phyloP scores from a whole-genome alignment of 805 yeast species.

The Metschnikowia vanudenii region DNA sequence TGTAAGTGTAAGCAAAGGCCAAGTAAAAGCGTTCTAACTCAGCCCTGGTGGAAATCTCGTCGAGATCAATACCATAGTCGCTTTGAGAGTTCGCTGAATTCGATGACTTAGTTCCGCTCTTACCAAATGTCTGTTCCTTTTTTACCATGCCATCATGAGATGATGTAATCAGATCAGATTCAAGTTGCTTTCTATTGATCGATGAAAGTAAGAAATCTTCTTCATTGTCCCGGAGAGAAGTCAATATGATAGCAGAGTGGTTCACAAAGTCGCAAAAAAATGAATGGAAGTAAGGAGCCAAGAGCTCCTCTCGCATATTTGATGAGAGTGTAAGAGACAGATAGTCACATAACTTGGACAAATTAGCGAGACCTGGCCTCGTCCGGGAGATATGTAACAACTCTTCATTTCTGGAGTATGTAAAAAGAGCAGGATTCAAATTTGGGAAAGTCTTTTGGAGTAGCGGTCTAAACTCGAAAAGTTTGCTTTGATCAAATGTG shows the following conservation, averaged over 20 bases:
- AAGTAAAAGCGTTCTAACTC: conserved; percentile 87
- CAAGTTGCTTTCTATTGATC: conserved; percentile 35
- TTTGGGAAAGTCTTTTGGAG: conserved; percentile 67
- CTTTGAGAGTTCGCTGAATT: conserved; percentile 1
- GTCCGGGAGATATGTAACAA: conserved; percentile 28
- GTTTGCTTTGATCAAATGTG: conserved; percentile 43
- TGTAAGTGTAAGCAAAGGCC: conserved; percentile 67
- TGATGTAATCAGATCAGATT: conserved; percentile 27
- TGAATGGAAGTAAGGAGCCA: conserved; percentile 44
- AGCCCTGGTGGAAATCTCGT: conserved; percentile 66
- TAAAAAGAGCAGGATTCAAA: conserved; percentile 49
- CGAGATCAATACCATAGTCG: conserved; percentile 44
- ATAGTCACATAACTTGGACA: conserved; percentile 32
- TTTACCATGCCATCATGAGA: neutral
- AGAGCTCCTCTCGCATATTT: conserved; percentile 27
- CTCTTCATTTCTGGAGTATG: conserved; percentile 45
- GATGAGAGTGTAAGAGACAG: conserved; percentile 20
- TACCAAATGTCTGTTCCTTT: conserved; percentile 1
- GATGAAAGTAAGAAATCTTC: conserved; percentile 66
- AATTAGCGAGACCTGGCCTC: conserved; percentile 27
- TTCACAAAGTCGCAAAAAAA: conserved; percentile 57
- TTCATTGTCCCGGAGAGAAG: conserved; percentile 68
- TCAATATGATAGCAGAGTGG: conserved; percentile 64
- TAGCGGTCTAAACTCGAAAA: conserved; percentile 64
- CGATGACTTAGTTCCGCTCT: neutral